Percentiles rank a stretch among this genome's conserved stretches.
Conservation (phyloP, 495 filamentous ascomycete genomes). For the Penicillium manginii region DNA sequence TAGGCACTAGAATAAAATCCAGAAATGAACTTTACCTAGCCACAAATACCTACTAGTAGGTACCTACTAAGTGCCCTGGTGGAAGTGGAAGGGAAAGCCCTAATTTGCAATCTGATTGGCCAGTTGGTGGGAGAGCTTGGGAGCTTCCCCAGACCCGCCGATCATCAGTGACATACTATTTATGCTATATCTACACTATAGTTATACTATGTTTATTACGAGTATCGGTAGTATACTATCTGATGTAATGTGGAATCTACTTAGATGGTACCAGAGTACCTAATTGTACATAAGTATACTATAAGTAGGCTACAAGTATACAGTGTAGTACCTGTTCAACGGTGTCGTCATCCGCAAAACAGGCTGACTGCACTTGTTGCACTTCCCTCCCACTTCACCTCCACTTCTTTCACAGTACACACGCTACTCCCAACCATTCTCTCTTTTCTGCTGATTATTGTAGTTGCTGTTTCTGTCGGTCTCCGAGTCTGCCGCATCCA, state of each 20-base stretch:
- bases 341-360: conserved; percentile 3
- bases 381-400: neutral
- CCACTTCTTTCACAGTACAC: too few relatives aligned
- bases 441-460: too few relatives aligned
- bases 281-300: neutral
- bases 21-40: too few relatives aligned
- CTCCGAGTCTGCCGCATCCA: conserved; percentile 15
- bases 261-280: neutral
- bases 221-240: too few relatives aligned
- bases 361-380: neutral
- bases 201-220: too few relatives aligned
- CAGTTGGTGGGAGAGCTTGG: neutral
- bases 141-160: conserved; percentile 3
- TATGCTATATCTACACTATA: neutral
- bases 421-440: too few relatives aligned
- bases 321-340: neutral
- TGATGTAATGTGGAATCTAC: too few relatives aligned
- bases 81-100: too few relatives aligned
- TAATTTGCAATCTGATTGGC: neutral
- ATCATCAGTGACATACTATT: neutral
- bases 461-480: neutral
- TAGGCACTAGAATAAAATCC: too few relatives aligned
- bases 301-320: neutral
- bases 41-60: too few relatives aligned
- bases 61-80: too few relatives aligned